These are phyloP conservation scores for Colletotrichum siamense DNA, from an alignment of 2,329 filamentous ascomycete genomes.

Conservation along the genomic window DNA sequence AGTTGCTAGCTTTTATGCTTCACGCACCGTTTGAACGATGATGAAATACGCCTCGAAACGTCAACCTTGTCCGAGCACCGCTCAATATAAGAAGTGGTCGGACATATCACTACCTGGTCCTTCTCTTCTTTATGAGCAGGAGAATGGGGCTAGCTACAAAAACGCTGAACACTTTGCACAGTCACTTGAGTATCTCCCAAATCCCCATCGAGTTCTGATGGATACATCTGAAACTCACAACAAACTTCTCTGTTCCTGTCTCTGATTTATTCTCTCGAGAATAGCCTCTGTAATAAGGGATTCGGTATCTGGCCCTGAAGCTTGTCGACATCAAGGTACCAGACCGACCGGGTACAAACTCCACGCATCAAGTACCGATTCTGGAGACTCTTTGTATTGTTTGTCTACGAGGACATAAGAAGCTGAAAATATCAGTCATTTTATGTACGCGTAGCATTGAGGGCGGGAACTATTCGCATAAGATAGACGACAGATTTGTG, in stretches of 20 bases:
- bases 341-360: no score
- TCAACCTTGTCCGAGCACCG: rapidly evolving
- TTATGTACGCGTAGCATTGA: not conserved
- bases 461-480: not conserved
- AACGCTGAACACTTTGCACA: not conserved
- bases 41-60: no score
- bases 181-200: no score
- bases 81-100: not conserved
- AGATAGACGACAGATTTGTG: not conserved
- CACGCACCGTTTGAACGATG: no score
- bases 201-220: not conserved
- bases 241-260: not conserved
- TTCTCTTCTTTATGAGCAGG: no score
- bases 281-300: no score
- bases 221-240: not conserved
- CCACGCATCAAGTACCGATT: not conserved
- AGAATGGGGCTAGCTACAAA: not conserved
- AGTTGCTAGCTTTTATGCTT: no score
- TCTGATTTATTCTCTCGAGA: not conserved
- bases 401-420: not conserved
- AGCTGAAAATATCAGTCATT: not conserved
- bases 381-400: no score
- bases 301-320: no score
- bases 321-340: no score
- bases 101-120: no score